phyloP scores from a whole-genome alignment of 2,329 filamentous ascomycete species.

The Diatrype stigma region DNA sequence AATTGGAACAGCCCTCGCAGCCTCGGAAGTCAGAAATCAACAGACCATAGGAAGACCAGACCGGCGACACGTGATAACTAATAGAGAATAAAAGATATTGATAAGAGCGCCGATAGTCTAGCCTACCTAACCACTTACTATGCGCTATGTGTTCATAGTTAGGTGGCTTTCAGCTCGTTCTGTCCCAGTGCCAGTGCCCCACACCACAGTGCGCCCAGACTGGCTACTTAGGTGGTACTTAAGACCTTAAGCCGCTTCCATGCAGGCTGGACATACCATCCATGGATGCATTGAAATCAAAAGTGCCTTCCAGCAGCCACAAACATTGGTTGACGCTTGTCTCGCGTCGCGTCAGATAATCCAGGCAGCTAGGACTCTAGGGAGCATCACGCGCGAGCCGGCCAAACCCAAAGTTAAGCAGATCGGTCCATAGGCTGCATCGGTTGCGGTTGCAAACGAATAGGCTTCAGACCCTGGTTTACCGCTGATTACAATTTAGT shows the following conservation, averaged over 20 bases:
- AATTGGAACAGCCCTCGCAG: too few species aligned
- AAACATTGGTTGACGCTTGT: neutral
- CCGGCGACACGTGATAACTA: too few species aligned
- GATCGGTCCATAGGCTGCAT: neutral
- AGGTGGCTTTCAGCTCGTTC: too few species aligned
- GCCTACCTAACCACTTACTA: too few species aligned
- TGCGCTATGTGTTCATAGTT: too few species aligned
- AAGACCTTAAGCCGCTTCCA: constrained; percentile 18
- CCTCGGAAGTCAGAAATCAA: too few species aligned
- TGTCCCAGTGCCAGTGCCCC: too few species aligned
- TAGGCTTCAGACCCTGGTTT: too few species aligned
- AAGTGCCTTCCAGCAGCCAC: neutral
- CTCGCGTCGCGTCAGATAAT: constrained; percentile 8
- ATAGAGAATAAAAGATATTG: too few species aligned
- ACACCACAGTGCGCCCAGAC: constrained; percentile 17
- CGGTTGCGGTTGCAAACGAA: neutral
- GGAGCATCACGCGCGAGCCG: neutral
- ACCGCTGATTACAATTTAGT: too few species aligned
- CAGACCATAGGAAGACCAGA: too few species aligned
- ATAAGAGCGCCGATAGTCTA: too few species aligned
- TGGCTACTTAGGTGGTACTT: constrained; percentile 23
- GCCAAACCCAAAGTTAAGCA: neutral
- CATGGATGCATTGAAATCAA: constrained; percentile 6
- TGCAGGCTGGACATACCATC: constrained; percentile 22
- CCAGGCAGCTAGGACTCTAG: neutral